Conservation (phyloP, 2,329 filamentous ascomycete species). For the Fusarium avenaceum region DNA sequence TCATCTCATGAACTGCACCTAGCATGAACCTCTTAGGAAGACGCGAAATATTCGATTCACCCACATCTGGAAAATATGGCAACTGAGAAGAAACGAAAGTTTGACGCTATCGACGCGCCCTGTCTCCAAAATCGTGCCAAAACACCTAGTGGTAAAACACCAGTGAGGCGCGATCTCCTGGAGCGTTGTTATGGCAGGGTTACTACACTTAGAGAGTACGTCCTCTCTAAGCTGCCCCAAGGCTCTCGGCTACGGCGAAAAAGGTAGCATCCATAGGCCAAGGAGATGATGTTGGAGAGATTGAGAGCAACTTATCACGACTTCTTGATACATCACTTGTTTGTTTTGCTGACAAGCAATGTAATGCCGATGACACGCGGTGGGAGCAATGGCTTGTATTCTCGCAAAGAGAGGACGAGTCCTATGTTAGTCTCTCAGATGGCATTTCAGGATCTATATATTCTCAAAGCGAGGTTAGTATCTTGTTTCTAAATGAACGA, state of each 20-base stretch:
- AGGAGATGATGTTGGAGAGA: slow-evolving; percentile 43
- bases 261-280: slow-evolving; percentile 66
- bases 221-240: slow-evolving; percentile 74
- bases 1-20: background rate
- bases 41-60: slow-evolving; percentile 27
- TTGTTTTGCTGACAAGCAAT: slow-evolving; percentile 60
- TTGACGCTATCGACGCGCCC: slow-evolving; percentile 43
- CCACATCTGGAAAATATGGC: slow-evolving; percentile 42
- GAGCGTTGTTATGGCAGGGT: slow-evolving; percentile 76
- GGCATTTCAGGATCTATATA: slow-evolving; percentile 60
- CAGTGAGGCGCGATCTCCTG: slow-evolving; percentile 72
- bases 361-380: slow-evolving; percentile 55
- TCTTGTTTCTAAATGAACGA: slow-evolving; percentile 8
- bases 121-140: slow-evolving; percentile 27
- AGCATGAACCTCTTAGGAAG: background rate
- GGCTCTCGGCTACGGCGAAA: slow-evolving; percentile 73
- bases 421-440: slow-evolving; percentile 66
- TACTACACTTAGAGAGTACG: slow-evolving; percentile 76
- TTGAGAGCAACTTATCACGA: slow-evolving; percentile 61
- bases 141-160: slow-evolving; percentile 25
- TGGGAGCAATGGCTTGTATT: slow-evolving; percentile 71
- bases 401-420: slow-evolving; percentile 73
- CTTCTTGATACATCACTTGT: slow-evolving; percentile 80
- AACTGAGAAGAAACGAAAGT: slow-evolving; percentile 49
- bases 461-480: slow-evolving; percentile 73